These are phyloP conservation scores for Coniferiporia sulphurascens DNA, from an alignment of 1,284 basidiomycete genomes.

Conservation along the genomic window DNA sequence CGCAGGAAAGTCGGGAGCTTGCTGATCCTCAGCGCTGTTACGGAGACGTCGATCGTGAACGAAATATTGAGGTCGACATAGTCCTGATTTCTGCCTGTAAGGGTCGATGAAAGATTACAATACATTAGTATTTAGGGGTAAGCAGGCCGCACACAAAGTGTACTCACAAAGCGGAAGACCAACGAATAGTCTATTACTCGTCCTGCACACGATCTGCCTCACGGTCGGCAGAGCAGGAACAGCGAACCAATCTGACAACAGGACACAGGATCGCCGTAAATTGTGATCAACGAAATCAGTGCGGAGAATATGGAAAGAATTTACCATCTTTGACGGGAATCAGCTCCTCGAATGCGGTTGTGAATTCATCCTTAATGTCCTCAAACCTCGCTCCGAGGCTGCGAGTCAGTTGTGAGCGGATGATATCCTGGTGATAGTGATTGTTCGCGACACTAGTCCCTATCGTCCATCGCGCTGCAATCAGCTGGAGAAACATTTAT, in stretches of 20 bases:
- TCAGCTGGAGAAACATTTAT: not conserved
- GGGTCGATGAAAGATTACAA: too few relatives aligned
- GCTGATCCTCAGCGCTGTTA: constrained; percentile 25
- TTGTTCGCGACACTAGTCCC: constrained; percentile 19
- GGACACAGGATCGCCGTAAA: too few relatives aligned
- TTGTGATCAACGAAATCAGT: too few relatives aligned
- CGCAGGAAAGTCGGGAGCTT: constrained; percentile 33
- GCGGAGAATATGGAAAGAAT: not conserved
- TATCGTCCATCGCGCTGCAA: constrained; percentile 15
- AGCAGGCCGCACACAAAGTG: too few relatives aligned
- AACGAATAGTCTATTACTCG: constrained; percentile 37
- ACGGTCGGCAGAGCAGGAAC: constrained; percentile 31
- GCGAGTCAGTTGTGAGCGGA: constrained; percentile 25
- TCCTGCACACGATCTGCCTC: constrained; percentile 36
- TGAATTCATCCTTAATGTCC: constrained; percentile 26
- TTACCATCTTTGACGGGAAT: constrained; percentile 20
- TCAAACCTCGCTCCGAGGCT: constrained; percentile 22
- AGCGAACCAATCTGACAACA: constrained; percentile 32
- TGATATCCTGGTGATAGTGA: constrained; percentile 23
- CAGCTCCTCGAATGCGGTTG: constrained; percentile 21
- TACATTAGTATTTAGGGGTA: too few relatives aligned
- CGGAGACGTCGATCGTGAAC: constrained; percentile 30
- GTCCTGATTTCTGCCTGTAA: constrained; percentile 36
- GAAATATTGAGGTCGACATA: constrained; percentile 33
- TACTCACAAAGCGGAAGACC: constrained; percentile 36